These are phyloP conservation scores for Piromyces finnis DNA, from an alignment of 192 early-diverging fungal genomes.

Conservation along the genomic window DNA sequence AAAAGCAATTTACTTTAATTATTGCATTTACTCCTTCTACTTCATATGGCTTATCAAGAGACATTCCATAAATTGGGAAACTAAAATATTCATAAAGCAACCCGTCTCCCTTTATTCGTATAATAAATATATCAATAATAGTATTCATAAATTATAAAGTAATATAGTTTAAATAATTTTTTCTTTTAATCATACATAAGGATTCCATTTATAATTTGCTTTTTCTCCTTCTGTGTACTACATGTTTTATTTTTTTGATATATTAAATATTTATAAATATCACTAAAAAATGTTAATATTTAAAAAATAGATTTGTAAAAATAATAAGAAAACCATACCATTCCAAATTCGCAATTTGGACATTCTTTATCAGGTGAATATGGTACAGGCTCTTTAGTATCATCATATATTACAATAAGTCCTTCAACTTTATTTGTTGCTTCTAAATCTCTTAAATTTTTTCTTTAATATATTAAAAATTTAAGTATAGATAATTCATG, in stretches of 20 bases:
- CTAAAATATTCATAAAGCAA: conserved; percentile 30
- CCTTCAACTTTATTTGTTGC: conserved; percentile 25
- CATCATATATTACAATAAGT: conserved; percentile 25
- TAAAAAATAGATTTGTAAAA: too few relatives aligned
- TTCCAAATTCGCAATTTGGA: conserved; percentile 52
- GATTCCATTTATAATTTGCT: conserved; percentile 49
- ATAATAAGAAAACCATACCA: too few relatives aligned
- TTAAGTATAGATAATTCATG: too few relatives aligned
- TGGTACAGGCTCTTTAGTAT: conserved; percentile 5
- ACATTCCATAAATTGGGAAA: conserved; percentile 50
- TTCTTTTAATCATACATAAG: conserved; percentile 27
- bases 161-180: not conserved
- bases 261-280: too few relatives aligned
- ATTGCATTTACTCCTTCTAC: too few relatives aligned
- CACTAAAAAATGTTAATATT: too few relatives aligned
- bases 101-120: conserved; percentile 43
- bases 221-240: too few relatives aligned
- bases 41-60: too few relatives aligned
- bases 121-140: not conserved
- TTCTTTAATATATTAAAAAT: too few relatives aligned
- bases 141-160: not conserved
- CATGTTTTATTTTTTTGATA: too few relatives aligned
- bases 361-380: conserved; percentile 40
- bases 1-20: conserved; percentile 9
- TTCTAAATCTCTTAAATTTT: not conserved